Percentiles rank a stretch among this genome's conserved stretches.
phyloP scores from a whole-genome alignment of 148 eudicot species.

The Cornus suecica region DNA sequence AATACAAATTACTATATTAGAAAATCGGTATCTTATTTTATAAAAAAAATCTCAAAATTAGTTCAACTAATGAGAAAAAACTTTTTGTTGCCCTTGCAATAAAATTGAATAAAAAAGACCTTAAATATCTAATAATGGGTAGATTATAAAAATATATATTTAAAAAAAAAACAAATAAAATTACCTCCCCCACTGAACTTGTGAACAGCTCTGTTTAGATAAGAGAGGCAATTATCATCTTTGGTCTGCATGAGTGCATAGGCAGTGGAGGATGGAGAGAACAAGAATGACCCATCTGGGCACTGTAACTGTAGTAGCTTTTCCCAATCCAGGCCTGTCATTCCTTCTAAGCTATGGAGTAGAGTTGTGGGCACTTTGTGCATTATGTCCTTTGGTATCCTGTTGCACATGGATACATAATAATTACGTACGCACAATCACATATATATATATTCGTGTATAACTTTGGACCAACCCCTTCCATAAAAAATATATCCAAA shows the following conservation, averaged over 20 bases:
- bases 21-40: too few species aligned
- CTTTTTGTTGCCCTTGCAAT: too few species aligned
- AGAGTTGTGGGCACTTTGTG: slow-evolving; percentile 79
- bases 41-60: too few species aligned
- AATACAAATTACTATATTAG: too few species aligned
- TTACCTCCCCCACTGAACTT: slow-evolving; percentile 92
- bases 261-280: slow-evolving; percentile 95
- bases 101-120: too few species aligned
- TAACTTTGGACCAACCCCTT: neutral
- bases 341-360: slow-evolving; percentile 85
- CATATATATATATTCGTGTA: neutral
- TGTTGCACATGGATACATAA: slow-evolving; percentile 16
- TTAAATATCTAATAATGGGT: too few species aligned
- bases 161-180: too few species aligned
- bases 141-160: too few species aligned
- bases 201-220: slow-evolving; percentile 48
- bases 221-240: slow-evolving; percentile 57
- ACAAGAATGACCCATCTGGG: slow-evolving; percentile 83
- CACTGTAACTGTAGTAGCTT: slow-evolving; percentile 65
- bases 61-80: too few species aligned
- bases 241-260: slow-evolving; percentile 86
- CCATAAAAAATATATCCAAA: neutral
- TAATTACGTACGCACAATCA: slow-evolving; percentile 6
- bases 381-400: slow-evolving; percentile 83
- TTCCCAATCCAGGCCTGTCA: slow-evolving; percentile 68